Conservation (phyloP, 495 filamentous ascomycete genomes). For the Penicillium diatomitis region DNA sequence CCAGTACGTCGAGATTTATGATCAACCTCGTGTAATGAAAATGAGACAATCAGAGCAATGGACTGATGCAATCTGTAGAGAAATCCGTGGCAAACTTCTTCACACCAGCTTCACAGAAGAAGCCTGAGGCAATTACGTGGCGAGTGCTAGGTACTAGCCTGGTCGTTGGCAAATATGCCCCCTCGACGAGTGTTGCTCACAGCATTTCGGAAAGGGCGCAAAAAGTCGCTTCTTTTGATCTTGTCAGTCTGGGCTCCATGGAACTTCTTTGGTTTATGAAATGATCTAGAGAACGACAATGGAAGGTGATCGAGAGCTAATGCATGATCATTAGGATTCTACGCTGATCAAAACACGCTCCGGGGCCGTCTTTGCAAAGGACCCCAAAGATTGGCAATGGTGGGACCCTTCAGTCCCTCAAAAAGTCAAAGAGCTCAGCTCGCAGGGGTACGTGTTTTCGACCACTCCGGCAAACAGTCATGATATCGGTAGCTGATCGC, state of each 20-base stretch:
- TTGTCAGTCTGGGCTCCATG: constrained; percentile 46
- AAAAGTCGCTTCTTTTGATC: constrained; percentile 85
- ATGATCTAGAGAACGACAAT: background rate
- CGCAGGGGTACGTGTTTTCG: constrained; percentile 51
- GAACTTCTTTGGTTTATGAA: background rate
- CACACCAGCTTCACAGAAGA: constrained; percentile 77
- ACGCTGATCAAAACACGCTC: constrained; percentile 76
- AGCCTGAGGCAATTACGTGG: constrained; percentile 72
- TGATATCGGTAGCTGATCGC: background rate
- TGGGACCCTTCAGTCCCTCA: constrained; percentile 68
- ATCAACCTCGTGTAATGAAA: too few relatives aligned
- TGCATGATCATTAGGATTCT: constrained; percentile 53
- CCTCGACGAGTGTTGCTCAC: constrained; percentile 17
- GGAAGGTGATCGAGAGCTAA: background rate
- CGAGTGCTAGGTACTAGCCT: constrained; percentile 56
- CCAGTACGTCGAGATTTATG: constrained; percentile 43
- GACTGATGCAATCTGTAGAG: constrained; percentile 23
- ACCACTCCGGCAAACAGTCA: background rate
- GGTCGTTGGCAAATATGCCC: constrained; percentile 63
- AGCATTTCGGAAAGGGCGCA: constrained; percentile 20
- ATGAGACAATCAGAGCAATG: too few relatives aligned
- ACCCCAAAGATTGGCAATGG: constrained; percentile 86
- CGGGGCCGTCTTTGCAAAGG: constrained; percentile 65
- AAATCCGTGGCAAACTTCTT: constrained; percentile 79
- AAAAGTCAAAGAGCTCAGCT: constrained; percentile 53